phyloP scores from a whole-genome alignment of 768 basidiomycete species.

The Cubamyces lactineus region DNA sequence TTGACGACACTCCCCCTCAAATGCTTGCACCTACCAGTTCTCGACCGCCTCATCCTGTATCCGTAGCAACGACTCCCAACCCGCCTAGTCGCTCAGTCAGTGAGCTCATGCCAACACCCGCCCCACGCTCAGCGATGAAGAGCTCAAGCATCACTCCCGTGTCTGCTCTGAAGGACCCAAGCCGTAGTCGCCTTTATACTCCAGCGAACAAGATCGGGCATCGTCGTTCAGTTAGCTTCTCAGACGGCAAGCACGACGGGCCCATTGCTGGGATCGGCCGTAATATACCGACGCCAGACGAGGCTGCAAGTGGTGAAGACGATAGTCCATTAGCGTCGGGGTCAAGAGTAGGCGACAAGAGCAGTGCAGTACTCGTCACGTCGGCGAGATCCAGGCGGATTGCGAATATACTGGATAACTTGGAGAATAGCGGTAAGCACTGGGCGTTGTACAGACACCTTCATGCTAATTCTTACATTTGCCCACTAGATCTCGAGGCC shows the following conservation, averaged over 20 bases:
- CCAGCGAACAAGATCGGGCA: conserved; percentile 55
- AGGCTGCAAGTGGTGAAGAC: conserved; percentile 30
- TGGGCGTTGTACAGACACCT: conserved; percentile 7
- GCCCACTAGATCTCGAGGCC: conserved; percentile 37
- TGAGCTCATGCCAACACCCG: conserved; percentile 36
- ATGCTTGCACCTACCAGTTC: conserved; percentile 18
- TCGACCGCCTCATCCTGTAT: neutral
- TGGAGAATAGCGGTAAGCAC: conserved; percentile 68
- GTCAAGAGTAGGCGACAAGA: conserved; percentile 13
- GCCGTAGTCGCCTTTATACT: conserved; percentile 52
- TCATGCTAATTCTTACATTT: neutral
- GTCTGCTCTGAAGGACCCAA: conserved; percentile 59
- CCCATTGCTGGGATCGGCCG: conserved; percentile 72
- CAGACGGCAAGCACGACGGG: conserved; percentile 88
- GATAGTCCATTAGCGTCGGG: conserved; percentile 26
- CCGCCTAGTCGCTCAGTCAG: conserved; percentile 19
- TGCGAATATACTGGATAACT: conserved; percentile 73
- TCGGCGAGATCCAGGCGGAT: conserved; percentile 82
- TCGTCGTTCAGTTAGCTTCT: conserved; percentile 94
- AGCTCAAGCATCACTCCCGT: conserved; percentile 54
- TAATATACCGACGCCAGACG: conserved; percentile 43
- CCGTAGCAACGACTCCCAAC: conserved; percentile 19
- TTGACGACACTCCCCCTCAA: conserved; percentile 31
- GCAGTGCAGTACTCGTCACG: conserved; percentile 42
- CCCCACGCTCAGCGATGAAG: conserved; percentile 46